Base-by-base conservation (phyloP, 129 eudicot genomes). In the Sambucus nigra region DNA sequence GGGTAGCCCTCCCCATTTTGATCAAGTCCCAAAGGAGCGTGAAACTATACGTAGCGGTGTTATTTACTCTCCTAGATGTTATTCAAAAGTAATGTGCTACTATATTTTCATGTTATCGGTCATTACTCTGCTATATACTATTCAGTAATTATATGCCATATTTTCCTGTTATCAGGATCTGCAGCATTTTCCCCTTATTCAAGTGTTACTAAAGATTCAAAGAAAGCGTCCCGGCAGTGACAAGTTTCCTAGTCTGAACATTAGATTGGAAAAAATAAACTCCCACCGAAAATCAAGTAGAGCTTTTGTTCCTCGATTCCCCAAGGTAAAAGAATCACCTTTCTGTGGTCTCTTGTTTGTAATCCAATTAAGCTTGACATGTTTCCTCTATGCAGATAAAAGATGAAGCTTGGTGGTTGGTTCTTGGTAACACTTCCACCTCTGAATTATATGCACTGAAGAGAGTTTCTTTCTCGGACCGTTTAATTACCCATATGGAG, bases 401-500 rank as follows among this genome's bases (percentile, higher is more conserved):
- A 76, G 89, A 81, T 40, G 95, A 91, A 74, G 98, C 98, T 1
- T 85, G 95, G 98, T 91, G 94, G 94, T 57, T 91, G 70, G 65
- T 91, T 55, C 83, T 91, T 47, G 94, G 83, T 7, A 85, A 82
- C 74, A 76, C 86, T 59, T 71, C 78, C 6, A 84, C 88, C 54
- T 73, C 88, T 28, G 88, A 91, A 69, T 73, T 91, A 38, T 67
- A 60, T 72, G 83, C 95, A 31, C 51, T 85, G 65, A 91, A 82
- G 70, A 82, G 95, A 61, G 74, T 91, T 66, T 85, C 98, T 39
- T 91, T 91, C 73, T 63, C 66, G 0, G 79, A 75, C 45, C 72
- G 71, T 46, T 38, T 85, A 73, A 76, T 55, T 52, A 81, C 89
- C 35, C 75, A 80, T 75, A 81, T 91, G 95, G 76, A 76, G 63